These are phyloP conservation scores for Trichosporon inkin DNA, from an alignment of 1,284 basidiomycete species.

Conservation along the genomic window DNA sequence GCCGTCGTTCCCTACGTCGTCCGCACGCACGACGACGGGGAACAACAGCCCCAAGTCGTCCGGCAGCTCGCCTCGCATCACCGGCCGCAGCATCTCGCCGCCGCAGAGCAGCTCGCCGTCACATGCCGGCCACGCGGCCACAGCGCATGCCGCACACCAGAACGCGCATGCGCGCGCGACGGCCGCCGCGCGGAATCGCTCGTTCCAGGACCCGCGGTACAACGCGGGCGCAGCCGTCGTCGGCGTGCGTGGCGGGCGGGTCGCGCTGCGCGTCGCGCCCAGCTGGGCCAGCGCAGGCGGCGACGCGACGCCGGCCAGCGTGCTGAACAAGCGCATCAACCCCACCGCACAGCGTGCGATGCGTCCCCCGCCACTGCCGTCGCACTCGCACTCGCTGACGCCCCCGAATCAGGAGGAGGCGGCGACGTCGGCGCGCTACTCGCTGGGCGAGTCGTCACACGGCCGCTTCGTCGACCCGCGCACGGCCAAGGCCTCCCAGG, in stretches of 20 bases:
- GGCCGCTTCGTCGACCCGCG: neutral
- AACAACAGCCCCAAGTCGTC: slow-evolving; percentile 10
- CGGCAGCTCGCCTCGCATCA: neutral
- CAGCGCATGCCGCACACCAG: neutral
- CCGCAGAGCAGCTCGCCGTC: slow-evolving; percentile 3
- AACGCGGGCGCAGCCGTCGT: slow-evolving; percentile 22
- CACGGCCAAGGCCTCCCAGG: neutral
- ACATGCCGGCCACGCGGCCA: neutral
- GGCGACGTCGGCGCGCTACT: neutral
- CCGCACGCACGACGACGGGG: slow-evolving; percentile 13
- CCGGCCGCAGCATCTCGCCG: slow-evolving; percentile 7
- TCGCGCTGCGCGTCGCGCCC: slow-evolving; percentile 25
- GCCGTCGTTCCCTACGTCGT: slow-evolving; percentile 18
- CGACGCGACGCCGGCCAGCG: slow-evolving; percentile 2
- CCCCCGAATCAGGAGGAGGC: neutral
- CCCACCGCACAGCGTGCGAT: neutral
- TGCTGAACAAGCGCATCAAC: neutral
- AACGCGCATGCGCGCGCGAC: slow-evolving; percentile 1
- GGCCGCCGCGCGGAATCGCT: neutral
- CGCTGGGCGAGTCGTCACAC: neutral
- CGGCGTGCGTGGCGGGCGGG: slow-evolving; percentile 10
- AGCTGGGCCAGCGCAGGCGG: slow-evolving; percentile 23
- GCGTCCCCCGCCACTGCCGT: slow-evolving; percentile 2
- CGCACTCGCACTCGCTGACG: neutral
- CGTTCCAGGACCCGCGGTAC: slow-evolving; percentile 28